phyloP scores from a whole-genome alignment of 1,284 basidiomycete genomes.

The Takashimella koratensis region DNA sequence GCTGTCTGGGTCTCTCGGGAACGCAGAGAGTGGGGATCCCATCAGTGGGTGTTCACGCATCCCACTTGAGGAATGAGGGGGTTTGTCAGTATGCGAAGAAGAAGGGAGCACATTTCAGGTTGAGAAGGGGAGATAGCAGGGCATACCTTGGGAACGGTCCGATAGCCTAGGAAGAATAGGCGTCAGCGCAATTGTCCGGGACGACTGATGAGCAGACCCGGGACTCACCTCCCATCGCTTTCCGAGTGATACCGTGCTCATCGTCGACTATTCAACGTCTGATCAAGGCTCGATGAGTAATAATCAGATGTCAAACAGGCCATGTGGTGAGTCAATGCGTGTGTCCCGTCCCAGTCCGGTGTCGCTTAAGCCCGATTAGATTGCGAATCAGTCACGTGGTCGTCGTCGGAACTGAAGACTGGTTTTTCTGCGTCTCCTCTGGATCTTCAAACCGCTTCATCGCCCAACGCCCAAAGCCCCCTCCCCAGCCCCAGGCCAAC shows the following conservation, averaged over 20 bases:
- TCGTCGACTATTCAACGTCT: too few relatives aligned
- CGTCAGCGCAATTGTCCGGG: neutral
- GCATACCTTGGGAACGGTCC: conserved; percentile 39
- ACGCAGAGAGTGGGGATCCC: conserved; percentile 34
- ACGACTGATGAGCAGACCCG: neutral
- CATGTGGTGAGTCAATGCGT: too few relatives aligned
- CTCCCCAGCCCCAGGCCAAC: too few relatives aligned
- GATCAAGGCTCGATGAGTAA: too few relatives aligned
- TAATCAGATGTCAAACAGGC: too few relatives aligned
- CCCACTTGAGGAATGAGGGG: conserved; percentile 19
- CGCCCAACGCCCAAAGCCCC: too few relatives aligned
- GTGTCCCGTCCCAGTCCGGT: too few relatives aligned
- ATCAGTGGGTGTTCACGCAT: conserved; percentile 45
- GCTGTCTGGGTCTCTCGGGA: conserved; percentile 5
- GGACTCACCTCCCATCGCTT: conserved; percentile 6
- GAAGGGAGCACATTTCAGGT: neutral
- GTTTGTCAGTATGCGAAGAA: neutral
- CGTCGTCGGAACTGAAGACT: too few relatives aligned
- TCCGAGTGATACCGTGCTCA: neutral
- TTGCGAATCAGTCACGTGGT: too few relatives aligned
- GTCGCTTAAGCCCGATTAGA: too few relatives aligned
- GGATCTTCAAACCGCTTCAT: too few relatives aligned
- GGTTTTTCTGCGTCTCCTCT: too few relatives aligned
- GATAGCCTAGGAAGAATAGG: conserved; percentile 19
- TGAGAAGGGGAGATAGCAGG: neutral